Percentiles rank a stretch among this genome's conserved stretches.
Conservation (phyloP, 2,329 filamentous ascomycete genomes). For the Fusarium mundagurra region DNA sequence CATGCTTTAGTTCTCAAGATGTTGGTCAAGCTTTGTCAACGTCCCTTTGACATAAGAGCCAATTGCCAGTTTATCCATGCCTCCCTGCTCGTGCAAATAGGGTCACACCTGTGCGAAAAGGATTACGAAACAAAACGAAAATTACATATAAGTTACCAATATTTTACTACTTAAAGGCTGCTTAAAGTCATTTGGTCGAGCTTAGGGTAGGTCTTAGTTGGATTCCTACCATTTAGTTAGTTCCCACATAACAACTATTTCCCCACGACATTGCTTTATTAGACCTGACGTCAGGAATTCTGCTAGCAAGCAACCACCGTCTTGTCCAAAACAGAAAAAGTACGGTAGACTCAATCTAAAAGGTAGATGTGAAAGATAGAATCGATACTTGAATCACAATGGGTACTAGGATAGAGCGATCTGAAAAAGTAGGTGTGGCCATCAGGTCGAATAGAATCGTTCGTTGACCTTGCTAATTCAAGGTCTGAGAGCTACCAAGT, state of each 20-base stretch:
- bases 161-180: background rate
- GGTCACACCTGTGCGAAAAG: too few species aligned
- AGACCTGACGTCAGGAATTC: background rate
- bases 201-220: background rate
- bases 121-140: background rate
- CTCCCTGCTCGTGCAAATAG: background rate
- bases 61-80: background rate
- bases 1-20: background rate
- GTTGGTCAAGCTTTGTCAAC: background rate
- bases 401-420: background rate
- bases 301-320: background rate
- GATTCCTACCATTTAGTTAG: background rate
- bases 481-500: background rate
- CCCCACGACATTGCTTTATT: background rate
- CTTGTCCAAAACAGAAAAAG: background rate
- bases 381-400: background rate
- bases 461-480: background rate
- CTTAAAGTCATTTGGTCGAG: background rate
- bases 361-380: background rate
- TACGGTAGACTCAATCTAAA: background rate
- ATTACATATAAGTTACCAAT: background rate
- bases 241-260: background rate
- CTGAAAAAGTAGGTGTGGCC: background rate
- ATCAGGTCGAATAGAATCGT: background rate
- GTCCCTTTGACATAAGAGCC: background rate